Evolutionary conservation across 2,329 filamentous ascomycete species (phyloP).

Genomic region (Ampelomyces quisqualis): DNA sequence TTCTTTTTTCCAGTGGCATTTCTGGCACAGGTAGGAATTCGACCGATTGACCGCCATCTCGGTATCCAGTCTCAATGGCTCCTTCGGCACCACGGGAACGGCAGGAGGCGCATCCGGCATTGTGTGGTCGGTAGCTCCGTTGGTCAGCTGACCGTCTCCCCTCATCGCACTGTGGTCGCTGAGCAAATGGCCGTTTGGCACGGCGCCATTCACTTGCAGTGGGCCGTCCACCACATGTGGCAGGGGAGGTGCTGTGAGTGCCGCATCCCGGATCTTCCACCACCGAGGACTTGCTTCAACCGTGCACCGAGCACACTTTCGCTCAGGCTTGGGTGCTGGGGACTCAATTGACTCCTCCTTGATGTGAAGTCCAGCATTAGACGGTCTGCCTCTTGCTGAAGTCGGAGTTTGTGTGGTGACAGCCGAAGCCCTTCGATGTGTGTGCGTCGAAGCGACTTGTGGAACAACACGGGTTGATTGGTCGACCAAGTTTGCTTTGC

Average conservation of each 20-base stretch:
- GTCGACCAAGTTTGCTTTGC: conserved; percentile 80
- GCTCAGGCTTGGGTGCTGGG: conserved; percentile 31
- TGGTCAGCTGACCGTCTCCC: conserved; percentile 22
- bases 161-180: conserved; percentile 16
- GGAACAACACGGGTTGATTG: conserved; percentile 58
- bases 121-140: conserved; percentile 27
- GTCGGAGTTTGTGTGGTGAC: conserved; percentile 37
- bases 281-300: conserved; percentile 70
- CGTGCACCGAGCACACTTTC: conserved; percentile 49
- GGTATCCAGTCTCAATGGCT: conserved; percentile 26
- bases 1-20: conserved; percentile 51
- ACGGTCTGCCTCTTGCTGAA: conserved; percentile 36
- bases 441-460: conserved; percentile 26
- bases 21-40: conserved; percentile 48
- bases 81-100: conserved; percentile 14
- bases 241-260: conserved; percentile 7
- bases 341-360: conserved; percentile 43
- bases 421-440: conserved; percentile 47
- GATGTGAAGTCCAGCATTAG: conserved; percentile 38
- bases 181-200: conserved; percentile 13
- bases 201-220: conserved; percentile 22
- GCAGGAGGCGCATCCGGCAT: conserved; percentile 36
- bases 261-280: conserved; percentile 42
- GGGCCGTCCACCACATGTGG: conserved; percentile 24
- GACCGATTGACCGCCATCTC: conserved; percentile 16